Evolutionary conservation across 345 rosid species (phyloP), one percentile per base, ranked within the genome.

Genomic region (Cardamine chenopodiifolia): DNA sequence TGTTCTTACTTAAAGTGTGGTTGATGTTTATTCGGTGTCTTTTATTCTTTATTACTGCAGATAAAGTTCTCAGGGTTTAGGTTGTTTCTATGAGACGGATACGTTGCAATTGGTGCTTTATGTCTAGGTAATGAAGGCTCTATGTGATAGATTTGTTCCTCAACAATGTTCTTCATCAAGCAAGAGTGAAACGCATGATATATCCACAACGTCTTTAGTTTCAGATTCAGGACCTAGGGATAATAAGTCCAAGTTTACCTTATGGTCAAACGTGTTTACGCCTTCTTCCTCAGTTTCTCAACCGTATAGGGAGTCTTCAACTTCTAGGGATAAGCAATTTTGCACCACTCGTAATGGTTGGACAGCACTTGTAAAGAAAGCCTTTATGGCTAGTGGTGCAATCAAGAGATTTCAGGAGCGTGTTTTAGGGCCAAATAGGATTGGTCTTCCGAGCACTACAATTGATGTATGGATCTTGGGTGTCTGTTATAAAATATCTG

Each of bases 401-500:
- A 95, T 94, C 87, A 88, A 88, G 87, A 85, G 96, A 78, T 71
- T 92, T 71, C 99, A 92, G 4, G 99, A 95, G 35, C 86, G 90
- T 52, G 90, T 92, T 57, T 77, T 95, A 42, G 97, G 99, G 12
- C 83, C 87, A 0, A 75, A 80, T 70, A 89, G 83, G 72, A 86
- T 82, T 75, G 97, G 97, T 44, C 72, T 92, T 62, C 76, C 89
- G 9, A 87, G 74, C 77, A 72, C 81, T 39, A 83, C 88, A 23
- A 85, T 87, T 49, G 97, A 90, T 39, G 81, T 95, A 42, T 92
- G 99, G 97, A 90, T 95, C 72, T 82, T 95, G 34, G 99, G 97
- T 29, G 75, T 82, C 9, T 83, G 87, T 75, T 86, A 95, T 81
- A 85, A 82, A 79, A 79, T 95, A 75, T 86, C 92, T 18, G 76